Percentiles rank a stretch among this genome's conserved stretches.
phyloP scores from a whole-genome alignment of 768 basidiomycete species.

The Tulasnella sp. region DNA sequence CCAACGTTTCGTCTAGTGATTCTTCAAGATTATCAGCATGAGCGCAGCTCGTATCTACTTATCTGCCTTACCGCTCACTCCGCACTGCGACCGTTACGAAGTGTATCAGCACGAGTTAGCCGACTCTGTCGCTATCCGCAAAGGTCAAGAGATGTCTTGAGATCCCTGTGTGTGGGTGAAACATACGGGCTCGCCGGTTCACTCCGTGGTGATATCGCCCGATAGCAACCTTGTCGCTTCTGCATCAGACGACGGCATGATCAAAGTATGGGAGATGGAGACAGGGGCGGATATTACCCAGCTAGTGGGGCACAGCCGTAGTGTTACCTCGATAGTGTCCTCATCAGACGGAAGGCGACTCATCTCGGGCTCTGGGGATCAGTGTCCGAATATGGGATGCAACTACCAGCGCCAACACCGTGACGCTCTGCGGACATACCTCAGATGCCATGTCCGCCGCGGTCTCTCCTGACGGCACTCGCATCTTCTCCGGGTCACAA shows the following conservation, averaged over 20 bases:
- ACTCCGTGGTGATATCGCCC: background rate
- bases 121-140: background rate
- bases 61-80: conserved; percentile 2
- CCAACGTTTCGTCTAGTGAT: background rate
- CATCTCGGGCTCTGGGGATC: background rate
- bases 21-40: background rate
- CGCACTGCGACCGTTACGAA: background rate
- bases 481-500: background rate
- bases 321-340: background rate
- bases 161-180: background rate
- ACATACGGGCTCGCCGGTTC: background rate
- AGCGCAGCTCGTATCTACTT: background rate
- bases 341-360: background rate
- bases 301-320: background rate
- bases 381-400: conserved; percentile 1
- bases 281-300: background rate
- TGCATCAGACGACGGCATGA: background rate
- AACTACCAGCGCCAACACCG: background rate
- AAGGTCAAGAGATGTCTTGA: background rate
- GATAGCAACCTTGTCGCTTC: conserved; percentile 5
- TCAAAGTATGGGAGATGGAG: conserved; percentile 1
- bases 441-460: background rate
- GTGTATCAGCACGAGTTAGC: background rate
- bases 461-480: background rate
- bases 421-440: background rate